Percentiles rank a stretch among this genome's conserved stretches.
These are phyloP conservation scores for Talaromyces piceae DNA, from an alignment of 2,329 filamentous ascomycete species.

Conservation along the genomic window DNA sequence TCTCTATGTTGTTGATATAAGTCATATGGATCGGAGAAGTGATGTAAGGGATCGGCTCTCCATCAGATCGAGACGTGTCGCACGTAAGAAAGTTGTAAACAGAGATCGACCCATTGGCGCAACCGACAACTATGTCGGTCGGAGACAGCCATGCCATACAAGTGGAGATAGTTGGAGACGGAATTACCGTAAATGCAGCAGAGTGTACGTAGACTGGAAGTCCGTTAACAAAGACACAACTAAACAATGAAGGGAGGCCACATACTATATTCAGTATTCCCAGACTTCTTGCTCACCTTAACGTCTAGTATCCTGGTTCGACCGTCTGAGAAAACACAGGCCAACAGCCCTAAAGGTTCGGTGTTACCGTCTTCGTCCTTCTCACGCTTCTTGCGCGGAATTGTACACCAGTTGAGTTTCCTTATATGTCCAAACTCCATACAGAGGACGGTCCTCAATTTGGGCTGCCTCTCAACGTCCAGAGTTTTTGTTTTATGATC, in stretches of 20 bases:
- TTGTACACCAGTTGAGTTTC: slow-evolving; percentile 51
- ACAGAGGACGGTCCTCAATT: slow-evolving; percentile 46
- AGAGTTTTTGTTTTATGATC: slow-evolving; percentile 30
- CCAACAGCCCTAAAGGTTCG: slow-evolving; percentile 45
- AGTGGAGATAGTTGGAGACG: slow-evolving; percentile 48
- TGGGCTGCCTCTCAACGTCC: slow-evolving; percentile 38
- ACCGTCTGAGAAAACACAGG: slow-evolving; percentile 53
- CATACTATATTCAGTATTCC: slow-evolving; percentile 28
- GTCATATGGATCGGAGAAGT: slow-evolving; percentile 31
- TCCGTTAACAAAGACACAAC: not conserved
- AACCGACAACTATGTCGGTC: slow-evolving; percentile 48
- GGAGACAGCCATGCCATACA: slow-evolving; percentile 51
- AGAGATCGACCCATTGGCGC: slow-evolving; percentile 50
- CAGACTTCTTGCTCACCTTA: slow-evolving; percentile 21
- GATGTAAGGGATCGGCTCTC: slow-evolving; percentile 25
- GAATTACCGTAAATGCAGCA: slow-evolving; percentile 41
- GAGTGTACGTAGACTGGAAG: slow-evolving; percentile 38
- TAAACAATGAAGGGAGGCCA: not conserved
- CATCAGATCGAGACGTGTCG: slow-evolving; percentile 1
- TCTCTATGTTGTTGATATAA: slow-evolving; percentile 33
- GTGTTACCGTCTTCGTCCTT: slow-evolving; percentile 22
- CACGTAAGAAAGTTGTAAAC: slow-evolving; percentile 42
- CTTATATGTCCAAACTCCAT: slow-evolving; percentile 51
- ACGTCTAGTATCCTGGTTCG: slow-evolving; percentile 48
- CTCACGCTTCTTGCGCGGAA: slow-evolving; percentile 26